Evolutionary conservation across 1,139 yeast species (phyloP), one percentile per base, ranked within the genome.

Genomic region (Sugiyamaella novakii): DNA sequence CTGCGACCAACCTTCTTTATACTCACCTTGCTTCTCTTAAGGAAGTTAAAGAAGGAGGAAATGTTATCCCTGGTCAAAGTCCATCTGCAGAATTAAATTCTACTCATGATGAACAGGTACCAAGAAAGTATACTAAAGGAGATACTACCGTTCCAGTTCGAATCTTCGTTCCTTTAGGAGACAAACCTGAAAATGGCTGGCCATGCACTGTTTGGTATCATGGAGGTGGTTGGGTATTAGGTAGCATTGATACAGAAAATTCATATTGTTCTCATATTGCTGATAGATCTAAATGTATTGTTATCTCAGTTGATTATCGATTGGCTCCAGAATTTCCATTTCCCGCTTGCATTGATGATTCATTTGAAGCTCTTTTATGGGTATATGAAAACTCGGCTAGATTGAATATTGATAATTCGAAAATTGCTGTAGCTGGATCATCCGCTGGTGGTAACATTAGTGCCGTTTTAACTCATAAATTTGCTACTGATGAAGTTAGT

Each of bases 151-250:
- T 75, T 22, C 69, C 73, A 2, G 73, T 71, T 7, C 62, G 78
- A 50, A 74, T 75, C 1, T 74, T 73, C 53, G 66, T 67, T 17
- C 78, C 78, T 11, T 58, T 62, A 12, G 70, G 70, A 8, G 63
- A 61, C 6, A 58, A 61, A 24, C 79, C 79, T 1, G 63, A 47
- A 1, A 62, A 57, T 3, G 79, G 79, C 1, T 74, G 75, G 72
- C 79, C 80, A 1, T 64, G 72, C 30, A 66, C 71, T 29, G 56
- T 75, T 10, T 75, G 77, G 76, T 74, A 63, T 60, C 80, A 76
- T 54, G 80, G 80, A n/a, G 77, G 77, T 25, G 68, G 68, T 4
- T 75, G 78, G 76, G 76, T 72, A 1, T 64, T 76, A n/a, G 79
- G 80, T 2, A 64, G 66, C 43, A 72, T 76, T 41, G 60, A 53